Conservation (phyloP, 1,284 basidiomycete genomes). For the Exobasidium cylindrosporum region DNA sequence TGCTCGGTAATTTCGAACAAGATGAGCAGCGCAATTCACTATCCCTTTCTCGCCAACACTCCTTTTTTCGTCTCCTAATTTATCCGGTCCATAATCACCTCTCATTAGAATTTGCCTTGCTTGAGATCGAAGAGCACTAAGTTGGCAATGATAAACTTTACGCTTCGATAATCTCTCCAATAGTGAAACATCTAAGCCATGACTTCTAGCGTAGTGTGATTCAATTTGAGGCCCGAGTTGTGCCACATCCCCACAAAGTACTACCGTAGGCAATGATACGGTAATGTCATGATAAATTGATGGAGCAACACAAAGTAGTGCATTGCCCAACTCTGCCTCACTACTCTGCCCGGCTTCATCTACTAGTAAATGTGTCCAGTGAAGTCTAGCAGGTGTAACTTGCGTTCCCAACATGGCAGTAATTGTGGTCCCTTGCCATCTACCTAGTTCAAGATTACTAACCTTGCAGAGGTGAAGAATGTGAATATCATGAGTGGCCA, state of each 20-base stretch:
- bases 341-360: slow-evolving; percentile 58
- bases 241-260: slow-evolving; percentile 55
- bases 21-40: slow-evolving; percentile 30
- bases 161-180: slow-evolving; percentile 54
- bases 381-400: slow-evolving; percentile 26
- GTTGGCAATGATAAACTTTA: slow-evolving; percentile 39
- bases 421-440: slow-evolving; percentile 27
- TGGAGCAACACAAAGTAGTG: slow-evolving; percentile 51
- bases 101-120: background rate
- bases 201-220: slow-evolving; percentile 41
- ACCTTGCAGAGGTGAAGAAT: slow-evolving; percentile 46
- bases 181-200: slow-evolving; percentile 56
- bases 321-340: slow-evolving; percentile 54
- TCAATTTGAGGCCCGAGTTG: slow-evolving; percentile 56
- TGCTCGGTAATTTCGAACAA: slow-evolving; percentile 55
- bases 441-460: slow-evolving; percentile 51
- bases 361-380: slow-evolving; percentile 56
- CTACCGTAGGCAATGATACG: slow-evolving; percentile 30
- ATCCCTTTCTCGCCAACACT: background rate
- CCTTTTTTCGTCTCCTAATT: background rate
- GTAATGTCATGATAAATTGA: slow-evolving; percentile 12
- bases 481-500: slow-evolving; percentile 51
- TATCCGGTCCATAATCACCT: background rate
- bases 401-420: background rate
- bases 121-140: slow-evolving; percentile 22